phyloP scores from a whole-genome alignment of 2,329 filamentous ascomycete genomes.

The Tolypocladium inflatum region DNA sequence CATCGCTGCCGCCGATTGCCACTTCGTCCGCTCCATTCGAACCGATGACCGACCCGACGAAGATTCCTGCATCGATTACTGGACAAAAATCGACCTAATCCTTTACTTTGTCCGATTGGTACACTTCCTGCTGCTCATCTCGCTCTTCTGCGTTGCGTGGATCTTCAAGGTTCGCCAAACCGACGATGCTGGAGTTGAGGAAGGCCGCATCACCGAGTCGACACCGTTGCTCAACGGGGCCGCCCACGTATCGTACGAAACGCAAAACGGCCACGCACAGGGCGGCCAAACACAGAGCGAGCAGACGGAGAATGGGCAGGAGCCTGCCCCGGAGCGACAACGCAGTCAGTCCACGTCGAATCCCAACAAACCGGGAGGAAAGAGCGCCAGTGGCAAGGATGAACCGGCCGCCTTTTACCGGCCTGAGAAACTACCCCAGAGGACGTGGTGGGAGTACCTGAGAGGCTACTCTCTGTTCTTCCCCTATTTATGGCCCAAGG shows the following conservation, averaged over 20 bases:
- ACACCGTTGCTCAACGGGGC: constrained; percentile 50
- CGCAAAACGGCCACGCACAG: constrained; percentile 15
- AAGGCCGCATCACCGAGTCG: constrained; percentile 42
- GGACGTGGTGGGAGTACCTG: constrained; percentile 94
- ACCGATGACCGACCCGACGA: constrained; percentile 13
- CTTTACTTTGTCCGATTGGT: constrained; percentile 61
- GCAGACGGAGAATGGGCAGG: not conserved
- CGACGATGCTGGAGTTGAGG: constrained; percentile 22
- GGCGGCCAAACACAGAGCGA: not conserved
- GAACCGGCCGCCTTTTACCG: constrained; percentile 77
- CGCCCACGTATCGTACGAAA: constrained; percentile 23
- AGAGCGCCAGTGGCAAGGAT: constrained; percentile 33
- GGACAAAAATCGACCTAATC: constrained; percentile 47
- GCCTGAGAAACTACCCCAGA: constrained; percentile 74
- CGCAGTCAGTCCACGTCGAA: constrained; percentile 27
- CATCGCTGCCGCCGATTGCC: constrained; percentile 56
- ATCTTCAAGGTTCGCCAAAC: constrained; percentile 29
- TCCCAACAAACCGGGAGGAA: constrained; percentile 25
- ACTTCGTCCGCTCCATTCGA: constrained; percentile 41
- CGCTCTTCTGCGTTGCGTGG: constrained; percentile 34
- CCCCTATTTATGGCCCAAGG: constrained; percentile 91
- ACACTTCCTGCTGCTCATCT: constrained; percentile 50
- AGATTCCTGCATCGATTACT: constrained; percentile 25
- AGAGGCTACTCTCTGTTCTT: constrained; percentile 90
- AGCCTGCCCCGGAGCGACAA: constrained; percentile 12